Conservation (phyloP, 257 asterid genomes). For the Salvia rosmarinus region DNA sequence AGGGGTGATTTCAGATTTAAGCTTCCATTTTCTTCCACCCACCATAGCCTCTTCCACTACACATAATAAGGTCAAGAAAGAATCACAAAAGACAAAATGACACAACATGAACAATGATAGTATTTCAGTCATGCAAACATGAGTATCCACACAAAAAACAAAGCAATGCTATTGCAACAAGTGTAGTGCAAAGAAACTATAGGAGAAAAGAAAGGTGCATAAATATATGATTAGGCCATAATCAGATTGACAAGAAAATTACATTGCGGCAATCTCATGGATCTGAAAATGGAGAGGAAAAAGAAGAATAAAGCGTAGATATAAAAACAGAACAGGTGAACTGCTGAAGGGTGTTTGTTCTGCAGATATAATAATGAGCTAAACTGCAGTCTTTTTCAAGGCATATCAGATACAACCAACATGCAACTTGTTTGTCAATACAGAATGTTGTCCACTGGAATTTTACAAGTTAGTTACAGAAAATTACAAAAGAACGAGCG, state of each 20-base stretch:
- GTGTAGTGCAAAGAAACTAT: conserved; percentile 3
- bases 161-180: conserved; percentile 3
- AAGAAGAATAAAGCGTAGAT: conserved; percentile 5
- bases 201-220: not conserved
- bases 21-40: conserved; percentile 68
- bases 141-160: conserved; percentile 1
- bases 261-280: conserved; percentile 14
- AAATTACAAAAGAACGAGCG: not conserved
- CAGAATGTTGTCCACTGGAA: not conserved
- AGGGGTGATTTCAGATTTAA: conserved; percentile 64
- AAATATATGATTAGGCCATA: conserved; percentile 12
- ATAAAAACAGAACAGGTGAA: conserved; percentile 11
- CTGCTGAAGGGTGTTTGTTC: conserved; percentile 6
- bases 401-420: conserved; percentile 20
- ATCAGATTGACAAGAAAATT: conserved; percentile 9
- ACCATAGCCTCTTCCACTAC: conserved; percentile 50
- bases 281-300: conserved; percentile 5
- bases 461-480: conserved; percentile 15
- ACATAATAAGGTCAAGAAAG: conserved; percentile 27
- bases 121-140: not conserved
- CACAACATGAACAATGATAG: not conserved
- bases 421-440: conserved; percentile 12
- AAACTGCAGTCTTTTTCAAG: conserved; percentile 16
- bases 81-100: not conserved
- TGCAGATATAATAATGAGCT: not conserved